Evolutionary conservation across 495 filamentous ascomycete genomes (phyloP), one percentile per base, ranked within the genome.

Genomic region (Beverwykella pulmonaria): DNA sequence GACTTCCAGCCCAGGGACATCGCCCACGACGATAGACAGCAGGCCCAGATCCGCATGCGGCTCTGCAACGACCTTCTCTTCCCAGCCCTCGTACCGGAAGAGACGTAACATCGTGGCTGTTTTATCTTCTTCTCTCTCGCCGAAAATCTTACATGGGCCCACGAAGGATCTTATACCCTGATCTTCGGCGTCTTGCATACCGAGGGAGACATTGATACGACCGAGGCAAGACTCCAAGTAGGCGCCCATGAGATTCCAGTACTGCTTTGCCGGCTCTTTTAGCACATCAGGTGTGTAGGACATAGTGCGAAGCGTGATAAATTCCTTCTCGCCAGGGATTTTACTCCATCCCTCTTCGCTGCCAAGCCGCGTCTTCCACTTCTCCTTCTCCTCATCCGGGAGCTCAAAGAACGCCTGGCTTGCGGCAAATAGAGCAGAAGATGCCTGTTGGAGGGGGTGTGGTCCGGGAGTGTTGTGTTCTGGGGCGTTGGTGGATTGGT

Each of bases 321-420:
- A 69, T 44, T 72, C 70, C 29, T 72, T 72, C 34, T 72, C 70
- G 44, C 70, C 70, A n/a, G 56, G 65, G 47, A 72, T 64, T n/a
- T 61, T 62, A 22, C 29, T 50, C 70, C 70, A 72, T 32, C 70
- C 70, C 58, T 72, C 70, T 52, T 72, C 70, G 44, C 47, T 52
- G 17, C 66, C 66, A 22, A 72, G 60, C 19, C 49, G 29, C 2
- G 61, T 61, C 34, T 72, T 72, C 62, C 59, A 68, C 0, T 52
- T 23, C 26, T 54, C 8, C 46, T 72, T 72, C 20, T 66, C 60
- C 0, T 36, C 20, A 22, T 61, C 34, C 12, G 70, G 70, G 44
- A 63, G 65, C 30, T 23, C 39, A 57, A 72, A 72, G 47, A 72
- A 72, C 0, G 50, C 12, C 48, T 56, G 27, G 26, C 47, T 57